Evolutionary conservation across 768 basidiomycete genomes (phyloP).

Genomic region (Plicaturopsis crispa): DNA sequence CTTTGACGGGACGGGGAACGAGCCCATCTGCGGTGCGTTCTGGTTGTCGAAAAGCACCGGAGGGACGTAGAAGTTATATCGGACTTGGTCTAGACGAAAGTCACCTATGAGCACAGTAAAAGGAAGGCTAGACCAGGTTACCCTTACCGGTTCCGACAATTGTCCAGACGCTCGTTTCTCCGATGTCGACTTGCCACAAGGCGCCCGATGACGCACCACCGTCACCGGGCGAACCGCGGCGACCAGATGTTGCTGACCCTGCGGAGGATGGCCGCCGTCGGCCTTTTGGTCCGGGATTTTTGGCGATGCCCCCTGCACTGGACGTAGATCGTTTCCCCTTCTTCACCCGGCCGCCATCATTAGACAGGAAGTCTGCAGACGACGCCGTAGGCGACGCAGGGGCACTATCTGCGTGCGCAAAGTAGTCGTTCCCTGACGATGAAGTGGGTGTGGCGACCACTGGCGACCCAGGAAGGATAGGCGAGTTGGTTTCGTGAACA

Average conservation of each 20-base stretch:
- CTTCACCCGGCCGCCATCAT: constrained; percentile 81
- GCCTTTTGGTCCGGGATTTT: constrained; percentile 32
- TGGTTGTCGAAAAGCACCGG: constrained; percentile 78
- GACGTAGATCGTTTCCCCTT: constrained; percentile 72
- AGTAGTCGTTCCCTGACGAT: constrained; percentile 56
- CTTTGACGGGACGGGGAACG: constrained; percentile 75
- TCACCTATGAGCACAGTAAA: constrained; percentile 10
- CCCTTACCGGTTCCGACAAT: constrained; percentile 81
- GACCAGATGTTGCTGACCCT: constrained; percentile 57
- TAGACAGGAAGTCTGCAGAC: constrained; percentile 59
- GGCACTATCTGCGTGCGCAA: constrained; percentile 53
- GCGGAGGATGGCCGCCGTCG: constrained; percentile 75
- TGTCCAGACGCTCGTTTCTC: constrained; percentile 92
- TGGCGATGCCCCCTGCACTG: constrained; percentile 41
- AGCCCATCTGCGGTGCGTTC: constrained; percentile 58
- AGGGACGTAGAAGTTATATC: constrained; percentile 91
- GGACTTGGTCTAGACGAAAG: constrained; percentile 62
- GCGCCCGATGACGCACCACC: constrained; percentile 68
- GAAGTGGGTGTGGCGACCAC: constrained; percentile 56
- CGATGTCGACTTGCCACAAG: constrained; percentile 85
- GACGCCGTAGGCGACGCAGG: constrained; percentile 61
- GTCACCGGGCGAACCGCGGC: constrained; percentile 63
- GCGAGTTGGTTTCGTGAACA: constrained; percentile 40
- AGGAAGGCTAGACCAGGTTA: constrained; percentile 3
- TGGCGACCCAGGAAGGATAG: constrained; percentile 63